A percentile compares a stretch with the other conserved stretches of the same genome.
Evolutionary conservation across 2,329 filamentous ascomycete species (phyloP).

Genomic region (Venturia nashicola): DNA sequence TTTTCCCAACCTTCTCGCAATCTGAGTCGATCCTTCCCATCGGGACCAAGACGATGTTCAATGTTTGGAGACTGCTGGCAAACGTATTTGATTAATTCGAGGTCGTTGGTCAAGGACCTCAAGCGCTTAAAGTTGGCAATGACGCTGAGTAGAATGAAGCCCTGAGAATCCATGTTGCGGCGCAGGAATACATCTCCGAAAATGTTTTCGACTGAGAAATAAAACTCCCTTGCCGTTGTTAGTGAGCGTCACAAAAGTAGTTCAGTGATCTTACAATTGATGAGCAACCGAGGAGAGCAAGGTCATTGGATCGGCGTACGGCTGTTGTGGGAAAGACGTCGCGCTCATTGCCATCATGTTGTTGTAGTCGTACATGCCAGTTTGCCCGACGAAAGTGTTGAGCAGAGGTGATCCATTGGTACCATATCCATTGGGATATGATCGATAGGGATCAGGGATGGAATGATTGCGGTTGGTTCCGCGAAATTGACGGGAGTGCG

Average conservation of each 20-base stretch:
- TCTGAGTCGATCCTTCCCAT: constrained; percentile 68
- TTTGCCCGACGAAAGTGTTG: constrained; percentile 4
- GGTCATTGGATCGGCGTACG: constrained; percentile 45
- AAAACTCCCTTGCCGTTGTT: constrained; percentile 62
- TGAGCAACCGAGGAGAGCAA: constrained; percentile 46
- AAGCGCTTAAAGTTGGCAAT: constrained; percentile 83
- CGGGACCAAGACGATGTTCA: constrained; percentile 63
- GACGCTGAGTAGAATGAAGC: constrained; percentile 70
- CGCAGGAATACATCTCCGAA: constrained; percentile 87
- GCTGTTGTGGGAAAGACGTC: constrained; percentile 41
- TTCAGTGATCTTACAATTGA: constrained; percentile 37
- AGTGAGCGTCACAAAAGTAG: constrained; percentile 13
- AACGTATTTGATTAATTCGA: constrained; percentile 61
- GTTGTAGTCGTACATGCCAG: constrained; percentile 42
- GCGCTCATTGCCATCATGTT: constrained; percentile 45
- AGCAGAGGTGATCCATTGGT: not conserved
- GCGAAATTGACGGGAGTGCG: not conserved
- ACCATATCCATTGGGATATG: constrained; percentile 15
- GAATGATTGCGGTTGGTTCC: not conserved
- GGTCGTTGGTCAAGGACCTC: constrained; percentile 57
- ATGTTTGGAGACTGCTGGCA: constrained; percentile 61
- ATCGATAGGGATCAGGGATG: constrained; percentile 4
- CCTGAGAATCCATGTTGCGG: constrained; percentile 87
- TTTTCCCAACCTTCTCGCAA: constrained; percentile 64
- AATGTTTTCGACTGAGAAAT: constrained; percentile 92